Evolutionary conservation across 129 eudicot genomes (phyloP).

Genomic region (Pseudognaphalium luteoalbum): DNA sequence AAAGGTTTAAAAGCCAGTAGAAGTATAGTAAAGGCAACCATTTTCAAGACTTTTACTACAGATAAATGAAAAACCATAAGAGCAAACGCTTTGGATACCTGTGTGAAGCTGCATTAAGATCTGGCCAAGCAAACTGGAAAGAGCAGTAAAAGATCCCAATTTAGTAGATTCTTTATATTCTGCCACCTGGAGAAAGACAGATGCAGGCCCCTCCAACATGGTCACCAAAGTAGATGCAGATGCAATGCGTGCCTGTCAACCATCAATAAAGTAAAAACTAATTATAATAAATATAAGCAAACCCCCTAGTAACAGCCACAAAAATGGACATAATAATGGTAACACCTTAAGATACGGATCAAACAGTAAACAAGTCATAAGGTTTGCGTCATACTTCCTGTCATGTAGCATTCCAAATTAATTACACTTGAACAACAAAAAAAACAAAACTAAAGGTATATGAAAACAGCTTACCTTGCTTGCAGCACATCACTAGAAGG

Average conservation of each 20-base stretch:
- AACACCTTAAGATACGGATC: conserved; percentile 87
- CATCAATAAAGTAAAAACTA: conserved; percentile 12
- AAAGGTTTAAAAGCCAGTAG: neutral
- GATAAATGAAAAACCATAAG: neutral
- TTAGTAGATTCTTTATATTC: conserved; percentile 73
- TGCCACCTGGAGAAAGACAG: conserved; percentile 90
- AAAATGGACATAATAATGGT: neutral
- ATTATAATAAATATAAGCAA: neutral
- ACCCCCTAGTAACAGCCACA: neutral
- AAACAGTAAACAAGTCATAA: conserved; percentile 85
- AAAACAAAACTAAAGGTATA: conserved; percentile 8
- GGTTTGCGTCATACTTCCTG: conserved; percentile 83
- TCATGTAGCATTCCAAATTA: conserved; percentile 21
- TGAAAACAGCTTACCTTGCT: conserved; percentile 54
- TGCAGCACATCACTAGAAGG: conserved; percentile 94
- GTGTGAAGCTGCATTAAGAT: conserved; percentile 93
- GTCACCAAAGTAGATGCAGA: conserved; percentile 71
- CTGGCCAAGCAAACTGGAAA: conserved; percentile 94
- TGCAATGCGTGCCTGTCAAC: conserved; percentile 70
- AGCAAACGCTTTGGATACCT: conserved; percentile 43
- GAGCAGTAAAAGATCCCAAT: conserved; percentile 77
- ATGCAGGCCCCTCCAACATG: conserved; percentile 87
- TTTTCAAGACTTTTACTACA: neutral
- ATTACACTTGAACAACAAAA: neutral
- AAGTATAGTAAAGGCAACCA: neutral